These are phyloP conservation scores for Priceomyces carsonii DNA, from an alignment of 805 yeast species.

Conservation along the genomic window DNA sequence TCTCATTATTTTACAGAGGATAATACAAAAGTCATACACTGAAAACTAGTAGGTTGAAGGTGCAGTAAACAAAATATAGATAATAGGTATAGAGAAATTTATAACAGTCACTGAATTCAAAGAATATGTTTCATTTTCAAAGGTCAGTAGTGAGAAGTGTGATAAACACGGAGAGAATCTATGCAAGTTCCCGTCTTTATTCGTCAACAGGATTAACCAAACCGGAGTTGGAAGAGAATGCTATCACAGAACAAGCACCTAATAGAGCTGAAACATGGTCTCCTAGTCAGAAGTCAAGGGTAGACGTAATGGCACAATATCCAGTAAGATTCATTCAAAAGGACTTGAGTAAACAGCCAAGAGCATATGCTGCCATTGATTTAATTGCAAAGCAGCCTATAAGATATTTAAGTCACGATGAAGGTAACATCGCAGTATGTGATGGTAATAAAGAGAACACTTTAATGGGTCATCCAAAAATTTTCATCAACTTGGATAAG, in stretches of 20 bases:
- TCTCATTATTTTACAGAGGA: conserved; percentile 3
- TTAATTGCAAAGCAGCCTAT: conserved; percentile 75
- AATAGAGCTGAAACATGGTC: conserved; percentile 76
- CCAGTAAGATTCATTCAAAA: conserved; percentile 68
- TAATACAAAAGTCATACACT: no score
- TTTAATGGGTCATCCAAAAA: conserved; percentile 82
- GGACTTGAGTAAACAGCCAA: conserved; percentile 69
- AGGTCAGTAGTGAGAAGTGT: conserved; percentile 2
- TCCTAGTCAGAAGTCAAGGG: conserved; percentile 59
- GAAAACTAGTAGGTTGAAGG: no score
- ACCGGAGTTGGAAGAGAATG: conserved; percentile 21
- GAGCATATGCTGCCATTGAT: conserved; percentile 82
- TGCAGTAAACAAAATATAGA: no score
- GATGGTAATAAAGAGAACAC: conserved; percentile 71
- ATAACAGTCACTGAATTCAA: no score
- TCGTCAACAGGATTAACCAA: conserved; percentile 24
- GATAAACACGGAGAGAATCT: conserved; percentile 1
- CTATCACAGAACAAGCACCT: conserved; percentile 65
- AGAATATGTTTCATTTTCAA: no score
- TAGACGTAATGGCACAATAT: conserved; percentile 51
- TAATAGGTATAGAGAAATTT: no score
- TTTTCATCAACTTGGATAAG: conserved; percentile 77
- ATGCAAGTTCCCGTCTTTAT: conserved; percentile 4
- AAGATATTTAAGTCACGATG: conserved; percentile 51
- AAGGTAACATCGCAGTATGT: conserved; percentile 70